These are phyloP conservation scores for Globisporangium yorkense DNA, from an alignment of 352 stramenopile species.

Conservation along the genomic window DNA sequence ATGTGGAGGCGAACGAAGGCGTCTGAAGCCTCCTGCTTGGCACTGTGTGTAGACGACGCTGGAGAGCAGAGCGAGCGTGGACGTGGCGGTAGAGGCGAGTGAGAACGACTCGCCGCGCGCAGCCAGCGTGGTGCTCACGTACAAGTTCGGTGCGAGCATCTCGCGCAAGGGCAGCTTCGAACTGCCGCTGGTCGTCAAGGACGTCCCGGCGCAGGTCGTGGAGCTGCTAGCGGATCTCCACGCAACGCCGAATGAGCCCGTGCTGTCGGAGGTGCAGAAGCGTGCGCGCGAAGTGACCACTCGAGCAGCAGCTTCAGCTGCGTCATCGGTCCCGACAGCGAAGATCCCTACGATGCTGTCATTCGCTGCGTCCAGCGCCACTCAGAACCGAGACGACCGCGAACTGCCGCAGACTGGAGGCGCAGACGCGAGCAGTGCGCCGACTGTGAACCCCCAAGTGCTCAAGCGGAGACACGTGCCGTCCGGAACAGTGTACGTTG, in stretches of 20 bases:
- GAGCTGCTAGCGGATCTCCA: conserved; percentile 36
- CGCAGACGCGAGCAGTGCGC: neutral
- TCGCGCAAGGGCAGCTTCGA: conserved; percentile 43
- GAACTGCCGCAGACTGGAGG: neutral
- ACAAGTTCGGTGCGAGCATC: conserved; percentile 56
- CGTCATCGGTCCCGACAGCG: neutral
- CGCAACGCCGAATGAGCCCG: conserved; percentile 19
- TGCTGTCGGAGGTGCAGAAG: conserved; percentile 26
- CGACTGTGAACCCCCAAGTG: conserved; percentile 7
- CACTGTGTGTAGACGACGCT: conserved; percentile 29
- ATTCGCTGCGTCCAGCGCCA: neutral
- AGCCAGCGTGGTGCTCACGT: conserved; percentile 40
- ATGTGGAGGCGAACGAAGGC: neutral
- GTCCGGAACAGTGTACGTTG: conserved; percentile 41
- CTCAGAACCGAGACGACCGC: neutral
- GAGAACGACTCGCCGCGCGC: conserved; percentile 1
- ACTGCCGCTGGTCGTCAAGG: conserved; percentile 24
- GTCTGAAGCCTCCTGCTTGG: neutral
- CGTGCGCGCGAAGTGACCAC: conserved; percentile 3
- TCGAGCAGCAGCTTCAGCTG: neutral
- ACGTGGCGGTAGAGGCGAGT: conserved; percentile 24
- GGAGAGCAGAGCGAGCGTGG: conserved; percentile 25
- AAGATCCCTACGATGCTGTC: neutral
- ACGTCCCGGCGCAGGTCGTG: conserved; percentile 26
- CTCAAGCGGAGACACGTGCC: conserved; percentile 44